Conservation (phyloP, 495 filamentous ascomycete species). For the Apiosordaria backusii region DNA sequence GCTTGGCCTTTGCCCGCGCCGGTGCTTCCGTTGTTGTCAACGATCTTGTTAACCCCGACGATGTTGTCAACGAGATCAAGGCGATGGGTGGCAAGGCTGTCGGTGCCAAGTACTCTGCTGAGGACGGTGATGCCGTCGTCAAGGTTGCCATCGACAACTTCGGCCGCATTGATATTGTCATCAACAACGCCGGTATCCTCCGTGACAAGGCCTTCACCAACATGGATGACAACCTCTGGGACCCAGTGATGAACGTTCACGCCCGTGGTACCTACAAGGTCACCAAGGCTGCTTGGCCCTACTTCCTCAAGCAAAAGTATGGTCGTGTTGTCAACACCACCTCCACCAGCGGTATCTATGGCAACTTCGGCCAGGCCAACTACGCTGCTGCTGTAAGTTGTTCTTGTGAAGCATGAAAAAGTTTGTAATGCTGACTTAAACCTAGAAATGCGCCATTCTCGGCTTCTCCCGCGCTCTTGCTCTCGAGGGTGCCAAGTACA, state of each 20-base stretch:
- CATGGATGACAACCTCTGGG: slow-evolving; percentile 94
- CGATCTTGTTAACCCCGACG: slow-evolving; percentile 89
- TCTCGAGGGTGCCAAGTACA: slow-evolving; percentile 92
- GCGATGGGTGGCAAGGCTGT: slow-evolving; percentile 86
- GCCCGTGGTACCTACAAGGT: slow-evolving; percentile 94
- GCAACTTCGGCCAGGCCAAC: slow-evolving; percentile 98
- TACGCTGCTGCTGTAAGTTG: slow-evolving; percentile 80
- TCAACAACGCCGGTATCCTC: slow-evolving; percentile 98
- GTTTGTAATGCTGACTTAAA: slow-evolving; percentile 9
- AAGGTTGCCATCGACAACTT: slow-evolving; percentile 91
- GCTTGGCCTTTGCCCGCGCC: slow-evolving; percentile 81
- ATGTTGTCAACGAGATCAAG: slow-evolving; percentile 87
- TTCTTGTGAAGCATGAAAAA: neutral
- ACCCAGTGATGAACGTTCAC: slow-evolving; percentile 89
- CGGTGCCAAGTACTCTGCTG: slow-evolving; percentile 88
- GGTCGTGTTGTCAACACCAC: slow-evolving; percentile 96
- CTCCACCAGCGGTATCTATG: slow-evolving; percentile 95
- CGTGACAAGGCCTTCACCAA: slow-evolving; percentile 97
- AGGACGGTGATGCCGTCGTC: slow-evolving; percentile 89
- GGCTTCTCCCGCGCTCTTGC: slow-evolving; percentile 92
- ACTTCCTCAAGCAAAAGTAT: slow-evolving; percentile 98
- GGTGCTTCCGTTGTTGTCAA: slow-evolving; percentile 94
- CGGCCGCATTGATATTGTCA: slow-evolving; percentile 86
- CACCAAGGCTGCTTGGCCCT: slow-evolving; percentile 96
- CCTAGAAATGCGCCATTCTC: slow-evolving; percentile 83